Percentiles rank a stretch among this genome's conserved stretches.
Conservation (phyloP, 768 basidiomycete genomes). For the Pulveroboletus ravenelii region DNA sequence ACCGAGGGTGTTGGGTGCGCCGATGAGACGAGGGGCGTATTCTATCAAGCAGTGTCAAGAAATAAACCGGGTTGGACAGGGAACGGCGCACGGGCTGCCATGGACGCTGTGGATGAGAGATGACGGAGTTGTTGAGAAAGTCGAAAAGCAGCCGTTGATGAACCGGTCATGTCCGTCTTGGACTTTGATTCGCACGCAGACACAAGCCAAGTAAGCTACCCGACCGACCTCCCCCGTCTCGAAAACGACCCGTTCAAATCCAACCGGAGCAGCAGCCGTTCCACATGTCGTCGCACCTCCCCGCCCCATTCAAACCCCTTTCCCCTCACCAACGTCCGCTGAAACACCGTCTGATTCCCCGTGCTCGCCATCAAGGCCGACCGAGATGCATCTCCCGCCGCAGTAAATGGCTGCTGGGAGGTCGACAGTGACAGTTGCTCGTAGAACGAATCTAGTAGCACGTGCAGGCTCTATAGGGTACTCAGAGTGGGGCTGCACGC, state of each 20-base stretch:
- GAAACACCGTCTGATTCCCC: slow-evolving; percentile 40
- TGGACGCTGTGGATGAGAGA: slow-evolving; percentile 45
- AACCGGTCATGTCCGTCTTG: slow-evolving; percentile 27
- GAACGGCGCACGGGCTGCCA: slow-evolving; percentile 31
- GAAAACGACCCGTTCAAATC: slow-evolving; percentile 84
- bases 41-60: slow-evolving; percentile 36
- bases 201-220: background rate
- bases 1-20: slow-evolving; percentile 94
- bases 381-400: slow-evolving; percentile 64
- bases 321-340: slow-evolving; percentile 50
- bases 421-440: slow-evolving; percentile 73
- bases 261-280: slow-evolving; percentile 72
- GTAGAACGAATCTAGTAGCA: slow-evolving; percentile 70
- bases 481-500: background rate
- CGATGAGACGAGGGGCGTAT: slow-evolving; percentile 73
- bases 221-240: slow-evolving; percentile 32
- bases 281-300: slow-evolving; percentile 73
- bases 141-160: slow-evolving; percentile 30
- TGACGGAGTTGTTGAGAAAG: slow-evolving; percentile 62
- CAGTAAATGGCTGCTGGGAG: slow-evolving; percentile 65
- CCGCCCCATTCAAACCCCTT: slow-evolving; percentile 55
- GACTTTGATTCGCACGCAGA: background rate
- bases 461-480: slow-evolving; percentile 55
- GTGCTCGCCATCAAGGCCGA: slow-evolving; percentile 59
- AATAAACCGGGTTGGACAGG: slow-evolving; percentile 2